Evolutionary conservation across 179 eudicot species (phyloP).

Genomic region (Silene noctiflora): DNA sequence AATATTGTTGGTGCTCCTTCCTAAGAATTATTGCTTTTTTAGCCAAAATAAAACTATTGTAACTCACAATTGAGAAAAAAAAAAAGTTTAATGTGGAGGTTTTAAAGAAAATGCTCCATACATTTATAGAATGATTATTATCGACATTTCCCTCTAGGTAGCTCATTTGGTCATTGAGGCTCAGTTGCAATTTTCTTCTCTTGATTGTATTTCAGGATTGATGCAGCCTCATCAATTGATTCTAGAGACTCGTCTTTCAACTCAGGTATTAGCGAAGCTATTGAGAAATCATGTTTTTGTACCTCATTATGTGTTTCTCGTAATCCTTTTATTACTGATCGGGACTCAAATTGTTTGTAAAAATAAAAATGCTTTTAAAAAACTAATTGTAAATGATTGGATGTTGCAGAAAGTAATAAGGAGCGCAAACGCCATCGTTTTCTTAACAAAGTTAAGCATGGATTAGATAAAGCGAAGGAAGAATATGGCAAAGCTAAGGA

Average conservation of each 20-base stretch:
- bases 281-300: no score
- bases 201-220: slow-evolving; percentile 3
- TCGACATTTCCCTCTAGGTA: no score
- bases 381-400: not conserved
- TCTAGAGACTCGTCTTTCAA: not conserved
- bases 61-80: no score
- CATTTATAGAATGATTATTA: no score
- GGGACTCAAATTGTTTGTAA: no score
- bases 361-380: no score
- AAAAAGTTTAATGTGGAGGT: no score
- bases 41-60: no score
- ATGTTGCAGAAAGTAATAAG: not conserved
- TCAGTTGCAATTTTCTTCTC: not conserved
- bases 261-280: slow-evolving; percentile 3
- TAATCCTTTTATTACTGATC: not conserved
- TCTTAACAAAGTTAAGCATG: slow-evolving; percentile 7
- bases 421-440: slow-evolving; percentile 16
- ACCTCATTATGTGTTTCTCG: not conserved
- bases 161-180: no score
- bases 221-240: not conserved
- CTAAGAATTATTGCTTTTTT: no score
- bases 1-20: no score
- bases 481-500: slow-evolving; percentile 5
- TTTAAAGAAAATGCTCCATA: no score
- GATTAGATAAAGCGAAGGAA: slow-evolving; percentile 14